A percentile compares a stretch with the other conserved stretches of the same genome.
phyloP scores from a whole-genome alignment of 495 filamentous ascomycete species.

The Penicillium fimorum region DNA sequence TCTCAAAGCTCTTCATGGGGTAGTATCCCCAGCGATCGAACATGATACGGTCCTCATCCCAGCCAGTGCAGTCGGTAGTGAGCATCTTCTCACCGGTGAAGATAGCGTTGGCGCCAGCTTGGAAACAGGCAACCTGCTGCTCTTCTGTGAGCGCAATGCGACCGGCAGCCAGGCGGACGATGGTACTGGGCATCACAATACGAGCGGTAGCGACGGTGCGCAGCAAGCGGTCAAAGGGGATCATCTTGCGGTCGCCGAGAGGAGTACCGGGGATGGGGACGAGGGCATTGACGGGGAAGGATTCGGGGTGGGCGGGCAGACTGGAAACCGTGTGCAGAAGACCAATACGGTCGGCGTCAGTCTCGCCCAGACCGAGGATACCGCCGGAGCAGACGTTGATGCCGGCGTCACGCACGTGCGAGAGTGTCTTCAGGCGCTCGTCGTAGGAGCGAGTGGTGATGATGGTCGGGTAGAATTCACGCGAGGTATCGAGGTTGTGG shows the following conservation, averaged over 20 bases:
- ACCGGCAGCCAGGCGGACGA: conserved; percentile 78
- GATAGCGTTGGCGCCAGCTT: conserved; percentile 82
- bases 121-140: conserved; percentile 79
- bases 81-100: conserved; percentile 93
- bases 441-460: conserved; percentile 83
- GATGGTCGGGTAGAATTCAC: conserved; percentile 77
- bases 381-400: conserved; percentile 85
- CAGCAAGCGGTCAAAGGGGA: conserved; percentile 68
- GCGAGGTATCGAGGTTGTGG: conserved; percentile 84
- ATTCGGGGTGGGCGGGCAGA: conserved; percentile 74
- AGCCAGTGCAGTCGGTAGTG: conserved; percentile 83
- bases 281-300: conserved; percentile 80
- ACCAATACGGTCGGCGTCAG: conserved; percentile 69
- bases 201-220: conserved; percentile 78
- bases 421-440: conserved; percentile 72
- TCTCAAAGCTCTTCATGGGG: conserved; percentile 62
- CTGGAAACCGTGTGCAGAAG: conserved; percentile 75
- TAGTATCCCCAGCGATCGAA: conserved; percentile 74
- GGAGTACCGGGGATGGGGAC: conserved; percentile 86
- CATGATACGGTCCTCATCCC: conserved; percentile 79
- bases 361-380: conserved; percentile 78
- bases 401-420: conserved; percentile 74
- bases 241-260: conserved; percentile 65
- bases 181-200: conserved; percentile 73
- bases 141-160: conserved; percentile 75